Percentiles rank a stretch among this genome's conserved stretches.
Conservation (phyloP, 129 eudicot species). For the Helianthus annuus region DNA sequence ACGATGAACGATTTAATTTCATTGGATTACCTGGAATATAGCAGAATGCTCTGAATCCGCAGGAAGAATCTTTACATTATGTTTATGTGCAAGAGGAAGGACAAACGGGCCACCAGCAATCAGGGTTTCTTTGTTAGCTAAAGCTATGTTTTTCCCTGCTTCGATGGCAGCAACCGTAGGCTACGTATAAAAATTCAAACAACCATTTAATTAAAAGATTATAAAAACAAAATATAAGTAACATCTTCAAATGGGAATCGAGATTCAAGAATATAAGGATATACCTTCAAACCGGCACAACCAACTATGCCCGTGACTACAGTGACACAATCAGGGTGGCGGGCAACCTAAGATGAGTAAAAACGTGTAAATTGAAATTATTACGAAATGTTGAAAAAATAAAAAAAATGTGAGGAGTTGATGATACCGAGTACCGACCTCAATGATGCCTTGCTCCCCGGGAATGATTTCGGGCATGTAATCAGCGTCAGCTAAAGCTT, state of each 20-base stretch:
- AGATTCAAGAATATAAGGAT: background rate
- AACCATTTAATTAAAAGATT: slow-evolving; percentile 10
- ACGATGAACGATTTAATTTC: background rate
- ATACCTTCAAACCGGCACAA: slow-evolving; percentile 97
- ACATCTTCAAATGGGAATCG: background rate
- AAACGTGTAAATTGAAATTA: background rate
- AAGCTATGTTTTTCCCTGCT: slow-evolving; percentile 96
- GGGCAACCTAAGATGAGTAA: slow-evolving; percentile 66
- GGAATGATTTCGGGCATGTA: slow-evolving; percentile 95
- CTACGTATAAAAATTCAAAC: slow-evolving; percentile 34
- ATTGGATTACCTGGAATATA: slow-evolving; percentile 65
- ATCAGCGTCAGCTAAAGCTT: slow-evolving; percentile 80
- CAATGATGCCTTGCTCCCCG: slow-evolving; percentile 88
- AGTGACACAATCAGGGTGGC: slow-evolving; percentile 91
- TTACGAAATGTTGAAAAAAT: background rate
- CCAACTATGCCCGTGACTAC: slow-evolving; percentile 98
- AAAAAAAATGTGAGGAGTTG: background rate
- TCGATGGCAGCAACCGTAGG: slow-evolving; percentile 99
- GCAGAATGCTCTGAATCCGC: slow-evolving; percentile 99
- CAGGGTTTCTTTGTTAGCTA: slow-evolving; percentile 91
- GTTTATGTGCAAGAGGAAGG: slow-evolving; percentile 92
- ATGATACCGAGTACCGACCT: slow-evolving; percentile 49
- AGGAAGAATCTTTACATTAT: slow-evolving; percentile 93
- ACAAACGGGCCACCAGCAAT: slow-evolving; percentile 97
- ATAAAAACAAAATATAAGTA: background rate